These are phyloP conservation scores for Chaetomium sp. DNA, from an alignment of 2,329 filamentous ascomycete genomes.

Conservation along the genomic window DNA sequence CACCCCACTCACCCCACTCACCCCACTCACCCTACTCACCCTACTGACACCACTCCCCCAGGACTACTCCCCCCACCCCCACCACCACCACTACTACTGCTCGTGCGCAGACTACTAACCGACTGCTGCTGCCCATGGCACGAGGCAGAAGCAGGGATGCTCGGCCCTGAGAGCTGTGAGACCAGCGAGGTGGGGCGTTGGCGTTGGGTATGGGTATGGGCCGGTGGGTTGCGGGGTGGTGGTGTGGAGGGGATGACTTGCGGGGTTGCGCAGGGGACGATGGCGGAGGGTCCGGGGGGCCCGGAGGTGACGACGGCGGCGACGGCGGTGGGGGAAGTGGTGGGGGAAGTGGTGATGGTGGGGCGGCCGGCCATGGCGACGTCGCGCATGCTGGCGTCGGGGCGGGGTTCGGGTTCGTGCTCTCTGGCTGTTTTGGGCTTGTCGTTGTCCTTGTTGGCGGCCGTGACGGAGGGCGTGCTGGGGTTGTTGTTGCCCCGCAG, in stretches of 20 bases:
- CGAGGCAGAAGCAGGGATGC: slow-evolving; percentile 11
- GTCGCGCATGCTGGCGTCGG: slow-evolving; percentile 38
- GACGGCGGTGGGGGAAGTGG: not conserved
- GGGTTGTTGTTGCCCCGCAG: slow-evolving; percentile 20
- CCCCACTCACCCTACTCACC: too few species aligned
- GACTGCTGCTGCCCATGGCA: not conserved
- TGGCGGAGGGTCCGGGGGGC: not conserved
- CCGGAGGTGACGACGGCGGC: too few species aligned
- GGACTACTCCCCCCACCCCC: too few species aligned
- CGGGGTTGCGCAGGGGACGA: not conserved
- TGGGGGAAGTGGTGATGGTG: slow-evolving; percentile 18
- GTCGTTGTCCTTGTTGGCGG: slow-evolving; percentile 27
- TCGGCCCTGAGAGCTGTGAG: slow-evolving; percentile 16
- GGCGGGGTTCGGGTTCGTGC: not conserved
- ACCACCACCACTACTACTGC: slow-evolving; percentile 20
- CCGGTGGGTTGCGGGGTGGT: too few species aligned
- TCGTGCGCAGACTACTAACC: slow-evolving; percentile 33
- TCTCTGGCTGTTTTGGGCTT: slow-evolving; percentile 17
- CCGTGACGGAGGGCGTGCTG: slow-evolving; percentile 16
- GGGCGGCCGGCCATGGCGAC: slow-evolving; percentile 39
- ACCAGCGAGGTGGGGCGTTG: slow-evolving; percentile 12
- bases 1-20: too few species aligned
- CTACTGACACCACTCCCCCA: not conserved
- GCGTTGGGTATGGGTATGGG: not conserved
- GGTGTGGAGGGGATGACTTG: slow-evolving; percentile 11